Conservation (phyloP, 2,329 filamentous ascomycete genomes). For the Fusarium multiceps region DNA sequence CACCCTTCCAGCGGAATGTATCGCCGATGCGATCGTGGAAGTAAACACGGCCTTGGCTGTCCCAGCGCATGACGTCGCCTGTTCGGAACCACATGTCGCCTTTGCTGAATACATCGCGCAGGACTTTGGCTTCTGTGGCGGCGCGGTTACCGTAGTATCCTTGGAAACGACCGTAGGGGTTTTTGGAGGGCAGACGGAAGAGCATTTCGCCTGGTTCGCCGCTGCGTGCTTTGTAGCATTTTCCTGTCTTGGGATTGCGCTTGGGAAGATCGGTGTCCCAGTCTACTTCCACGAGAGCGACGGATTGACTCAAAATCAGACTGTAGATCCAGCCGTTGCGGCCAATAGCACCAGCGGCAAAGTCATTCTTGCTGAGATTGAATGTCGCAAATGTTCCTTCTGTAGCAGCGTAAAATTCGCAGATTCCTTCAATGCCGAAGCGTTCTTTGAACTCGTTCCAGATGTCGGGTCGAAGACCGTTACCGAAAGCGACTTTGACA, state of each 20-base stretch:
- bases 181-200: constrained; percentile 72
- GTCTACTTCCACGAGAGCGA: constrained; percentile 76
- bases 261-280: constrained; percentile 74
- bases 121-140: constrained; percentile 78
- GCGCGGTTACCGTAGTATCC: constrained; percentile 82
- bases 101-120: constrained; percentile 77
- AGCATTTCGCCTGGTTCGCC: constrained; percentile 81
- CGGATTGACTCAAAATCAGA: constrained; percentile 61
- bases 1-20: constrained; percentile 83
- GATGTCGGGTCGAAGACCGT: constrained; percentile 85
- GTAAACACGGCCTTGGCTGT: constrained; percentile 76
- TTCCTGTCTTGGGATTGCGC: constrained; percentile 75
- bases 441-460: constrained; percentile 87
- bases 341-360: constrained; percentile 81
- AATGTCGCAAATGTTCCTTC: constrained; percentile 77
- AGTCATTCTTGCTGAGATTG: constrained; percentile 80
- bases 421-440: constrained; percentile 78
- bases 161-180: constrained; percentile 75
- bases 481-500: constrained; percentile 82
- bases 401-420: constrained; percentile 84
- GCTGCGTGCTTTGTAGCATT: constrained; percentile 68
- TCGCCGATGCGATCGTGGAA: constrained; percentile 86
- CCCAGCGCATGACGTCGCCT: constrained; percentile 82
- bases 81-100: constrained; percentile 87
- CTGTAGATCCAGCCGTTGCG: constrained; percentile 73